Base-by-base conservation (phyloP, 306 rosid species). In the Echinosophora koreensis region DNA sequence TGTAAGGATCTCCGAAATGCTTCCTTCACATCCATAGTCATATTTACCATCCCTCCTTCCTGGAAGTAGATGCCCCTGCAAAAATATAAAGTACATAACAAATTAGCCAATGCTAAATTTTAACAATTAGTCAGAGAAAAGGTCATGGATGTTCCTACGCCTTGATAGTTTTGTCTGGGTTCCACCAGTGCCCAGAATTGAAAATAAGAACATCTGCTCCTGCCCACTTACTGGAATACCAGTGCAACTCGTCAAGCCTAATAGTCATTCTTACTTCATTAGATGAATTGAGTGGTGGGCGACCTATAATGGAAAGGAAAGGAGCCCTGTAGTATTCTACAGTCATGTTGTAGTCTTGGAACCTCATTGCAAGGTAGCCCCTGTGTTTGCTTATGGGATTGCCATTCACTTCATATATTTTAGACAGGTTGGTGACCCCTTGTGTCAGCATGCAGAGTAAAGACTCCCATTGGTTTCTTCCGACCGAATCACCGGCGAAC, bases 401-500 rank as follows among this genome's bases (percentile, higher is more conserved):
- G 27, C 96, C 96, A 56, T 87, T 58, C 9, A 86, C 97, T 86
- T 96, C 98, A 70, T 87, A 82, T 77, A 96, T 96, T 15, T 82
- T 69, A 1, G 98, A 91, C 42, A 80, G 9, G 76, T 89, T 92
- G 2, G 97, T 70, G 35, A 87, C 88, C 57, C 81, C 97, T 66
- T 81, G 64, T 27, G 91, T 67, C 30, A 92, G 87, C 98, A 96
- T 87, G 91, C 98, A 96, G 2, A 91, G 80, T 52, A 91, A 75
- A 0, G 98, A 96, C 64, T 96, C 96, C 99, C 98, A 96, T 41
- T 96, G 98, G 83, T 96, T 96, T 82, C 99, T 89, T 0, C 96
- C 97, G 0, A 92, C 89, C 0, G 97, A 95, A 78, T 95, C 99
- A 2, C 98, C 99, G 2, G 91, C 98, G 39, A 95, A 92, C 46